Evolutionary conservation across 1,284 basidiomycete species (phyloP), one percentile per base, ranked within the genome.

Genomic region (Cutaneotrichosporon sp.): DNA sequence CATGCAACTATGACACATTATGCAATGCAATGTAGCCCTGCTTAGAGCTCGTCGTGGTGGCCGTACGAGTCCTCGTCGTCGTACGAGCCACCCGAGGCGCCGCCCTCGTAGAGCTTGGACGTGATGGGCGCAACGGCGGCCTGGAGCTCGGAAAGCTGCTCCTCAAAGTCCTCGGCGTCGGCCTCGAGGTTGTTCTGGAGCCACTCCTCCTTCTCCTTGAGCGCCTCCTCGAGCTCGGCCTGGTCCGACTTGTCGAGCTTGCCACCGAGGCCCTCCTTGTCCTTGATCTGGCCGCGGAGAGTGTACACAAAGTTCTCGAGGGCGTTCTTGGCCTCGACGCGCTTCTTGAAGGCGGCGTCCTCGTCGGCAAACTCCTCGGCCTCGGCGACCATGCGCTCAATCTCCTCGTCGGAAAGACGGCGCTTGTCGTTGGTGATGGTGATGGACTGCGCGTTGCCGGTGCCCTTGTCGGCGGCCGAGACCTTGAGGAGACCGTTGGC

Each of bases 201-300:
- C 93, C 93, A 97, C 64, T 93, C 90, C 36, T 89, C 88, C 66
- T 89, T 87, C 74, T 95, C 92, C 85, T 95, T 95, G 81, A 97
- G 83, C 46, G 87, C 83, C 25, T 84, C 86, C 60, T 92, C 83
- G 68, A 97, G 86, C 20, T 86, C 87, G 87, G 92, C 89, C 86
- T 94, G 94, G 84, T 97, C 94, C 1, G 89, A 89, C 36, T 87
- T 87, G 65, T 84, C 85, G 64, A 97, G 81, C 82, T 97, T 97
- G 71, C 90, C 91, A 69, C 93, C 93, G 59, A 97, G 87, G 67
- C 92, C 93, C 58, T 95, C 88, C 71, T 89, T 83, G 82, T 97
- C 94, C 59, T 82, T 86, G 61, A 95, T 83, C 78, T 97, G 93
- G 45, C 84, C 86, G 85, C 92, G 93, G 75, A 95, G 84, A 25